Evolutionary conservation across 768 basidiomycete genomes (phyloP), one percentile per base, ranked within the genome.

Genomic region (Tulasnella sp.): DNA sequence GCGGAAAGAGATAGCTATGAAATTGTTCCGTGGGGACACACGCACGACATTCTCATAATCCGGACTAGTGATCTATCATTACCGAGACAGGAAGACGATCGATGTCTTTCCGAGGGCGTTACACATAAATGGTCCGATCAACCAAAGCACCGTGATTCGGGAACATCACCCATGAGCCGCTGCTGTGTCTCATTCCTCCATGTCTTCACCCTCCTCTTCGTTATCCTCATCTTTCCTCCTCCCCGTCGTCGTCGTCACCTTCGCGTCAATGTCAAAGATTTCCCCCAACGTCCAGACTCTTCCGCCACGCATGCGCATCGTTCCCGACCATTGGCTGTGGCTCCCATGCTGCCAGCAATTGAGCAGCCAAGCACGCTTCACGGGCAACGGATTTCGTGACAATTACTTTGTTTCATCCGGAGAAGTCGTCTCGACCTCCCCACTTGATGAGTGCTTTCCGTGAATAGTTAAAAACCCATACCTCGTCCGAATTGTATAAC

Each of bases 271-370:
- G 68, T 78, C 78, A 73, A 78, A 77, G 5, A 78, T 29, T 49
- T 78, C 77, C 6, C 69, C 77, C 31, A 49, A 22, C 68, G 76
- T 22, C 77, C 77, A 25, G 25, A 36, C 71, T 64, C 45, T 19
- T 78, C 78, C 52, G 78, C 37, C 29, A 78, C 71, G 39, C 67
- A 71, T 40, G 77, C 78, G 42, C 79, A 78, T 54, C 74, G 68
- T 45, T 58, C 54, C 25, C 31, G 31, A 22, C 78, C 78, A 45
- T 78, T 78, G 34, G 75, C 75, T 19, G 29, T 40, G 15, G 36
- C 36, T 25, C 75, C 75, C 39, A 42, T 69, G 19, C 38, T 68
- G 75, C 75, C n/a, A 76, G 75, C 67, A 76, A 31, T 76, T 68
- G 37, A 76, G 69, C 29, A 38, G 38, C 67, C 75, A 38, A 19